Evolutionary conservation across 2,329 filamentous ascomycete genomes (phyloP).

Genomic region (Epichloe baconii): DNA sequence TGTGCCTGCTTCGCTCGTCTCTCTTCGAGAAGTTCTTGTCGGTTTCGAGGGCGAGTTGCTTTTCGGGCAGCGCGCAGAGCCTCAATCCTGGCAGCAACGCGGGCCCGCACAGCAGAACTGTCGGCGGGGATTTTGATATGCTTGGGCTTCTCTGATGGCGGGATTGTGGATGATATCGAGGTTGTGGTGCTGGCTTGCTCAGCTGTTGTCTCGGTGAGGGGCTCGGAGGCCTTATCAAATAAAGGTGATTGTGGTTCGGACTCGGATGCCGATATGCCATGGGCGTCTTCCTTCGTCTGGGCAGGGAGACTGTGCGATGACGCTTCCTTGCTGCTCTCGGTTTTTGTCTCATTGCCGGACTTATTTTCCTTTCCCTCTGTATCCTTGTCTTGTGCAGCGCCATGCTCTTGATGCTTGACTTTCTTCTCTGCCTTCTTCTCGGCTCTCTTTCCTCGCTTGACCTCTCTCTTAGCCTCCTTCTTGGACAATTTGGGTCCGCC

Average conservation of each 20-base stretch:
- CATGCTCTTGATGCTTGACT: conserved; percentile 16
- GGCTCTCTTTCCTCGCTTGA: conserved; percentile 30
- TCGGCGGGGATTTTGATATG: conserved; percentile 56
- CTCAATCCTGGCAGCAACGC: conserved; percentile 73
- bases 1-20: conserved; percentile 78
- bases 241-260: conserved; percentile 38
- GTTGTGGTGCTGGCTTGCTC: conserved; percentile 48
- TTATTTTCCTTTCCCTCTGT: conserved; percentile 8
- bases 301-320: conserved; percentile 16
- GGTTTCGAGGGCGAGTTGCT: conserved; percentile 69
- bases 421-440: conserved; percentile 20
- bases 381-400: conserved; percentile 9
- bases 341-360: conserved; percentile 4
- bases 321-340: conserved; percentile 7
- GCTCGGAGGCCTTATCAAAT: conserved; percentile 39
- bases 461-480: conserved; percentile 36
- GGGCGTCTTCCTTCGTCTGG: conserved; percentile 27
- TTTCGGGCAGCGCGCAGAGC: conserved; percentile 75
- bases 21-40: conserved; percentile 84
- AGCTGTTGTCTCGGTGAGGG: conserved; percentile 22
- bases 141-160: conserved; percentile 48
- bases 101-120: conserved; percentile 61
- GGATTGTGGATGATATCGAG: conserved; percentile 54
- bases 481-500: conserved; percentile 36
- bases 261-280: conserved; percentile 33